These are phyloP conservation scores for Aspergillus eucalypticola DNA, from an alignment of 2,329 filamentous ascomycete species.

Conservation along the genomic window DNA sequence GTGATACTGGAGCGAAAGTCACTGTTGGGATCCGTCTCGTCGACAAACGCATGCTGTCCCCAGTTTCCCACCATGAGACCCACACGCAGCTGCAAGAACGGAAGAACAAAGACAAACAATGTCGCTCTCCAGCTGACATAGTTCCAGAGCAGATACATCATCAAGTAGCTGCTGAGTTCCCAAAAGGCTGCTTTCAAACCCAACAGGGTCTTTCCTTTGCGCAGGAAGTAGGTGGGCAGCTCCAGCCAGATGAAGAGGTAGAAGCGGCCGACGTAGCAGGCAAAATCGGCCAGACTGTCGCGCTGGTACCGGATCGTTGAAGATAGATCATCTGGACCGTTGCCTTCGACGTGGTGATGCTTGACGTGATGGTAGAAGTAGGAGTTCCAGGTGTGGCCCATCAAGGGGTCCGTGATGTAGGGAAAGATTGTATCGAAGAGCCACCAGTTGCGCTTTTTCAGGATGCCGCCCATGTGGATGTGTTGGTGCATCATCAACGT, in stretches of 20 bases:
- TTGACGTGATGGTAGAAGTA: slow-evolving; percentile 87
- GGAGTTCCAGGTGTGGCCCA: slow-evolving; percentile 82
- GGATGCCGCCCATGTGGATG: slow-evolving; percentile 73
- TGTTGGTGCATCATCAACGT: slow-evolving; percentile 84
- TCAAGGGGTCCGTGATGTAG: slow-evolving; percentile 71
- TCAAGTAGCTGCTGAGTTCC: slow-evolving; percentile 60
- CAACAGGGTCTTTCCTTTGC: slow-evolving; percentile 58
- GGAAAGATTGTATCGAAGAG: slow-evolving; percentile 67
- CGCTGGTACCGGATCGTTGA: slow-evolving; percentile 76
- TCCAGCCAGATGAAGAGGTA: slow-evolving; percentile 73
- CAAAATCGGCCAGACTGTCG: slow-evolving; percentile 65
- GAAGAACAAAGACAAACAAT: slow-evolving; percentile 66
- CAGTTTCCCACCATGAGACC: slow-evolving; percentile 82
- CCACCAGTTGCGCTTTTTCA: slow-evolving; percentile 54
- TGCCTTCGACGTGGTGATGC: slow-evolving; percentile 80
- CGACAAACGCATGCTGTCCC: slow-evolving; percentile 81
- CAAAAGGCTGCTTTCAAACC: slow-evolving; percentile 61
- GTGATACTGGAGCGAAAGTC: slow-evolving; percentile 80
- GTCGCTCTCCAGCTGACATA: slow-evolving; percentile 57
- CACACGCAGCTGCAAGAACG: slow-evolving; percentile 65
- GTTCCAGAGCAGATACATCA: slow-evolving; percentile 54
- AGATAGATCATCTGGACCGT: slow-evolving; percentile 73
- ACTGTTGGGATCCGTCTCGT: slow-evolving; percentile 71
- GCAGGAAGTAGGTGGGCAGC: slow-evolving; percentile 70
- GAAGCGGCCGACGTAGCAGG: slow-evolving; percentile 73